Evolutionary conservation across 192 early-diverging fungal species (phyloP), one percentile per base, ranked within the genome.

Genomic region (Rhizoclosmatium sp.): DNA sequence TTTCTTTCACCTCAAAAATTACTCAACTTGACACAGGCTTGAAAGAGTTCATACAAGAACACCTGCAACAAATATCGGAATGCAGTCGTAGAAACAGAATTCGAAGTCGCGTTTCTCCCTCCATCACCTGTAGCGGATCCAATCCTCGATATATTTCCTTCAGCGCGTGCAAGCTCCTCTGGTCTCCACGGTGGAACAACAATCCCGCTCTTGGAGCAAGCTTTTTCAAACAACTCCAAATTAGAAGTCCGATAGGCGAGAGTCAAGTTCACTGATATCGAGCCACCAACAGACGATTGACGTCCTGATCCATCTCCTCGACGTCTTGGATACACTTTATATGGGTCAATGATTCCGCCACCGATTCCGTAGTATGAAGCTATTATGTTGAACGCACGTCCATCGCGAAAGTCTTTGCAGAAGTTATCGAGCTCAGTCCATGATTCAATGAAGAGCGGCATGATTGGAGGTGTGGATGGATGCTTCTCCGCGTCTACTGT

Each of bases 351-450:
- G 2, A 40, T 49, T 42, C 45, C 2, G 14, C 62, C 59, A 1
- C 69, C 61, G 23, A 71, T 80, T 65, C 72, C 71, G 76, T 87
- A 87, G 39, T 68, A 76, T 10, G 16, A 19, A 2, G 78, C 45
- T 48, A 84, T 41, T 1, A 74, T 19, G 41, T 65, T 74, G 5
- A 87, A 59, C 21, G 73, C 81, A 42, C 78, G 65, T 41, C 86
- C 86, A 74, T 80, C 78, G 9, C 69, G 71, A 40, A 85, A 64
- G 62, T 80, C 84, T 61, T 44, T 64, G 71, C 73, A 87, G 44
- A 75, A 65, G 59, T 80, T 51, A 42, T 75, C 72, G 23, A 80
- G 4, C 5, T 67, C 65, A 3, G 47, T 47, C 72, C 65, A 69
- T n/a, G 23, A n/a, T 58, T 74, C 65, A 4, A 71, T 4, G 47